These are phyloP conservation scores for Canna indica DNA, from an alignment of 176 grass and related monocot genomes.

Conservation along the genomic window DNA sequence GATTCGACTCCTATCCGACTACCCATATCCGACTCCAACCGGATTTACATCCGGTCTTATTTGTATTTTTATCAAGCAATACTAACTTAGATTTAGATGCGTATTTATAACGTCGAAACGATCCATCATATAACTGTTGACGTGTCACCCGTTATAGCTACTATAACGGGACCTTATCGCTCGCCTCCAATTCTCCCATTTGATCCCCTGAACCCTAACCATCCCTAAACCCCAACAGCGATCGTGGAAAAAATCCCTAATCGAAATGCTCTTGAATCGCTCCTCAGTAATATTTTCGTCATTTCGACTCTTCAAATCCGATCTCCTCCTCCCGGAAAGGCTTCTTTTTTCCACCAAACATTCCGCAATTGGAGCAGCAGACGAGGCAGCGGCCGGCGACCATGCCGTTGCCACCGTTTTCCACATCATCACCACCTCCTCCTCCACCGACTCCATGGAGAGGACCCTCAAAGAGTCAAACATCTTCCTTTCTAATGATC, in stretches of 20 bases:
- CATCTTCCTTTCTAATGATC: conserved; percentile 36
- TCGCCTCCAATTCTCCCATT: too few species aligned
- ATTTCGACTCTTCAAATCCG: background rate
- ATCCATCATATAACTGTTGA: too few species aligned
- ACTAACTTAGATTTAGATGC: too few species aligned
- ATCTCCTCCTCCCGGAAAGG: background rate
- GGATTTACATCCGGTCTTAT: too few species aligned
- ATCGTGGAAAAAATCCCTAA: background rate
- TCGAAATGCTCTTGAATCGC: conserved; percentile 1
- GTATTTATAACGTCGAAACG: too few species aligned
- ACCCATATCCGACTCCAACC: too few species aligned
- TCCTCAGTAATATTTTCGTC: background rate
- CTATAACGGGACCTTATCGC: too few species aligned
- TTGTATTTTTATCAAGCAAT: too few species aligned
- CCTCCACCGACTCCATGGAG: conserved; percentile 45
- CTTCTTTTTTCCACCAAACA: background rate
- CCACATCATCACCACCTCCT: conserved; percentile 40
- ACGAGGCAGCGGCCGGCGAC: background rate
- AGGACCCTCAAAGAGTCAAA: conserved; percentile 26
- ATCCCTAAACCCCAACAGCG: background rate
- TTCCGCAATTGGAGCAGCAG: background rate
- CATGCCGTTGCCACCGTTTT: conserved; percentile 32
- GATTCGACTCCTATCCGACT: too few species aligned
- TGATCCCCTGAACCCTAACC: background rate
- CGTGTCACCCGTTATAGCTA: too few species aligned